Percentiles rank a stretch among this genome's conserved stretches.
phyloP scores from a whole-genome alignment of 192 early-diverging fungal species.

The Bifiguratus adelaidae region DNA sequence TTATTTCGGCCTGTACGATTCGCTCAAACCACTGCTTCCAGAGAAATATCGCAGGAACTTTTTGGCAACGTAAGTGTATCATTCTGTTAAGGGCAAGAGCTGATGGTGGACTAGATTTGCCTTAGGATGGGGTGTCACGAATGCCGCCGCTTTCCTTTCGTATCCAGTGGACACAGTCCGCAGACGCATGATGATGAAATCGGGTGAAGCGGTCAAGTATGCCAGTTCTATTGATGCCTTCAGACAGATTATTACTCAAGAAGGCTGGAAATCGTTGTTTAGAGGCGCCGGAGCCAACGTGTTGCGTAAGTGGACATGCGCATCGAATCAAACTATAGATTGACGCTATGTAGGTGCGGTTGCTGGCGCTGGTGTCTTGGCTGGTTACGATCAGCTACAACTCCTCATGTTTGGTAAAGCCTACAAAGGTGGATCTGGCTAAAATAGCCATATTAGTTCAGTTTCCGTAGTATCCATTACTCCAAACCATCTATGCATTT shows the following conservation, averaged over 20 bases:
- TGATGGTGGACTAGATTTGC: no score
- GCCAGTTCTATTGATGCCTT: slow-evolving; percentile 68
- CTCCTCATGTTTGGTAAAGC: slow-evolving; percentile 18
- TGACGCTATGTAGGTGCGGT: no score
- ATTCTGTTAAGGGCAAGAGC: no score
- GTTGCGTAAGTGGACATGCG: no score
- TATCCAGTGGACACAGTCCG: slow-evolving; percentile 93
- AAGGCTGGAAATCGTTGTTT: slow-evolving; percentile 84
- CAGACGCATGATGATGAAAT: slow-evolving; percentile 88
- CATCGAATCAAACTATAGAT: no score
- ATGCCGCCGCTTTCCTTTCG: slow-evolving; percentile 64
- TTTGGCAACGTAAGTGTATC: no score
- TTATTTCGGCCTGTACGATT: slow-evolving; percentile 67
- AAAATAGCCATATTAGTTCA: no score
- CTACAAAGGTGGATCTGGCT: no score
- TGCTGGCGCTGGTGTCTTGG: slow-evolving; percentile 89
- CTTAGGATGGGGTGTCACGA: slow-evolving; percentile 63
- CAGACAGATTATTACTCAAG: slow-evolving; percentile 74
- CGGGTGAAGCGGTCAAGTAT: slow-evolving; percentile 78
- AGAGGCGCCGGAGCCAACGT: slow-evolving; percentile 96
- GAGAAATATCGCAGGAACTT: slow-evolving; percentile 7
- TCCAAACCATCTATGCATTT: no score
- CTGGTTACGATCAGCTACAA: slow-evolving; percentile 10
- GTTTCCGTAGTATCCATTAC: no score
- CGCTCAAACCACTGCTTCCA: slow-evolving; percentile 29